Percentiles rank a stretch among this genome's conserved stretches.
Conservation (phyloP, 306 rosid genomes). For the Castanea crenata region DNA sequence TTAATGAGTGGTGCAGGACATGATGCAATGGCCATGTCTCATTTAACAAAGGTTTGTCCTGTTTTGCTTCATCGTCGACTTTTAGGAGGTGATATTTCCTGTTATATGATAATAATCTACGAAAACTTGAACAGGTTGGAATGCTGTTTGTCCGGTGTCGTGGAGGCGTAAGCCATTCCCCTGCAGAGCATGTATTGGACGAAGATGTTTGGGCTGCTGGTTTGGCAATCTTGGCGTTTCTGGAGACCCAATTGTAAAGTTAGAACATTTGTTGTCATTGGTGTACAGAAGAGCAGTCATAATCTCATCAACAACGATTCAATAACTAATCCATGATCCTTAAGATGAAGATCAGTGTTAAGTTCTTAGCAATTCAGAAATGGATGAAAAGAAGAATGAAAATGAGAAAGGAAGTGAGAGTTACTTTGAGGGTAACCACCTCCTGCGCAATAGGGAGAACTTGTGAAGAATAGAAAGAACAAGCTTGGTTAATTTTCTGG, state of each 20-base stretch:
- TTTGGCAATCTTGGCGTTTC: constrained; percentile 64
- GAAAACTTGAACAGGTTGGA: constrained; percentile 57
- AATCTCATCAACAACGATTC: no score
- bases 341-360: no score
- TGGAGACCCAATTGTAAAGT: constrained; percentile 45
- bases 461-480: no score
- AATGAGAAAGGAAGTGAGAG: no score
- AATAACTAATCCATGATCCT: no score
- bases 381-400: no score
- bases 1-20: constrained; percentile 97
- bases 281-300: constrained; percentile 15
- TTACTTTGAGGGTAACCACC: no score
- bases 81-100: neutral
- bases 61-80: neutral
- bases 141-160: constrained; percentile 94
- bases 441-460: no score
- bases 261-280: constrained; percentile 15
- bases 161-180: constrained; percentile 93
- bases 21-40: constrained; percentile 96
- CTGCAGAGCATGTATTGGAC: constrained; percentile 75
- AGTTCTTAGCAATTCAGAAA: no score
- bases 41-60: constrained; percentile 69
- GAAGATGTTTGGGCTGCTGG: constrained; percentile 85
- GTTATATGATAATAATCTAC: constrained; percentile 14
- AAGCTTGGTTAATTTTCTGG: no score